Conservation (phyloP, 192 early-diverging fungal genomes). For the Backusella parvicylindrica region DNA sequence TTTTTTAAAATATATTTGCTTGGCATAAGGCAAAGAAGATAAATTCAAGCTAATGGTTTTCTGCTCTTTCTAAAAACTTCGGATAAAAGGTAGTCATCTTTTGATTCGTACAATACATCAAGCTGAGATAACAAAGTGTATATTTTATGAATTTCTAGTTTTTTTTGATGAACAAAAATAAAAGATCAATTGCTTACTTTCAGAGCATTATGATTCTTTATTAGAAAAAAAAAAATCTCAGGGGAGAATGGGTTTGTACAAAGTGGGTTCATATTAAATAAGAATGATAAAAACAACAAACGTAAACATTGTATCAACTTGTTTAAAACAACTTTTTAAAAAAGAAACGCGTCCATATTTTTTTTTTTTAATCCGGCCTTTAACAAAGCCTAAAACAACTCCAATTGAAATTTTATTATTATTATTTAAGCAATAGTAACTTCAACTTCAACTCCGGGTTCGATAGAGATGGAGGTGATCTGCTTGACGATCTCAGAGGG, state of each 20-base stretch:
- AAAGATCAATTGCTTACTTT: background rate
- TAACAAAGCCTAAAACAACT: background rate
- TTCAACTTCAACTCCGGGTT: conserved; percentile 95
- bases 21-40: background rate
- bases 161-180: background rate
- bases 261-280: too few species aligned
- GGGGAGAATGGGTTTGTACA: too few species aligned
- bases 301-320: background rate
- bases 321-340: background rate
- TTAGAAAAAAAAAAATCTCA: too few species aligned
- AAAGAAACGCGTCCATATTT: background rate
- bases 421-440: conserved; percentile 78
- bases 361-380: background rate
- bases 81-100: background rate
- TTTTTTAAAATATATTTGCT: background rate
- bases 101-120: too few species aligned
- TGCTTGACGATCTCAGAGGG: conserved; percentile 99
- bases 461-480: conserved; percentile 95
- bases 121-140: too few species aligned
- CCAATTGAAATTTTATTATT: background rate
- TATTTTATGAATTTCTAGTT: too few species aligned
- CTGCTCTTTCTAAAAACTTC: background rate
- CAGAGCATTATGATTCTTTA: too few species aligned
- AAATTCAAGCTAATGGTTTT: too few species aligned
- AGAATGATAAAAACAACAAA: too few species aligned